A percentile compares a stretch with the other conserved stretches of the same genome.
These are phyloP conservation scores for Stenocarpella maydis DNA, from an alignment of 2,329 filamentous ascomycete genomes.

Conservation along the genomic window DNA sequence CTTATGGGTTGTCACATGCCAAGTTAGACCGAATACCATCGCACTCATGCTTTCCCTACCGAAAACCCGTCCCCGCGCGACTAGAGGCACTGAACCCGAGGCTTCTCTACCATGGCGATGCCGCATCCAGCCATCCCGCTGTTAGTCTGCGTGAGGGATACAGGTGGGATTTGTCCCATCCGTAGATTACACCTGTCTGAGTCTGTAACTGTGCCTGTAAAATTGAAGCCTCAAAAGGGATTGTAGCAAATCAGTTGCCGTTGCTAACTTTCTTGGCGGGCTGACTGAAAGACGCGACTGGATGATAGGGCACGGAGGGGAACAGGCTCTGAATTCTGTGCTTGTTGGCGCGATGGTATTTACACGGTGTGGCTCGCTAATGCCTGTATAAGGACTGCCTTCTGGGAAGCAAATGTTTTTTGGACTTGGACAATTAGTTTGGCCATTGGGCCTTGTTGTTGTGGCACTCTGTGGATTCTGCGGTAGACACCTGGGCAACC, in stretches of 20 bases:
- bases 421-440: neutral
- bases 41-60: neutral
- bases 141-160: too few relatives aligned
- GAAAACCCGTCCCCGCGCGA: neutral
- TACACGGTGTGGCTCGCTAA: neutral
- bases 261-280: neutral
- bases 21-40: neutral
- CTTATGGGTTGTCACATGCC: neutral
- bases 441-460: neutral
- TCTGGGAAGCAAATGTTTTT: too few relatives aligned
- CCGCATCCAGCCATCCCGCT: too few relatives aligned
- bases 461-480: too few relatives aligned
- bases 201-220: neutral
- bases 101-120: neutral
- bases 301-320: too few relatives aligned
- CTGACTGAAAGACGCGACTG: too few relatives aligned
- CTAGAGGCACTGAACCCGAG: neutral
- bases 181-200: too few relatives aligned
- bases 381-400: too few relatives aligned
- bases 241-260: neutral
- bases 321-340: neutral
- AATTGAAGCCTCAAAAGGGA: neutral
- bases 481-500: neutral
- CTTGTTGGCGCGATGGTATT: neutral
- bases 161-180: too few relatives aligned